Conservation (phyloP, 495 filamentous ascomycete genomes). For the Aspergillus funiculosus region DNA sequence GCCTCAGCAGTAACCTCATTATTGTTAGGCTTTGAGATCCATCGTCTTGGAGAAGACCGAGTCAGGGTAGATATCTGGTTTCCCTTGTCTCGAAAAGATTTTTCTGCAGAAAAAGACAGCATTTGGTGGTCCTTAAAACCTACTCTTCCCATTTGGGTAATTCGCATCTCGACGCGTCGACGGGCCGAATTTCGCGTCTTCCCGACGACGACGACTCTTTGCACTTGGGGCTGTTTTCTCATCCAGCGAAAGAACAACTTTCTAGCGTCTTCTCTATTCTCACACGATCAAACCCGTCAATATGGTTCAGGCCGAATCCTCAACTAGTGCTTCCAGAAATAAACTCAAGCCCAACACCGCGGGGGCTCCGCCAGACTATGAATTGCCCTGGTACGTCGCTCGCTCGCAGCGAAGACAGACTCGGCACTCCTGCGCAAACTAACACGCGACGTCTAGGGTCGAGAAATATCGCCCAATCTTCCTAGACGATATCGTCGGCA, state of each 20-base stretch:
- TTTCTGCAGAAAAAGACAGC: no score
- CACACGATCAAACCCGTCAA: slow-evolving; percentile 5
- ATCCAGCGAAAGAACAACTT: no score
- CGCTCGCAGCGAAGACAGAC: no score
- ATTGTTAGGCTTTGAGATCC: no score
- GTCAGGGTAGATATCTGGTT: no score
- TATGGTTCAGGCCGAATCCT: slow-evolving; percentile 65
- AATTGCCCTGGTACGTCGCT: slow-evolving; percentile 76
- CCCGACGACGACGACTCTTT: slow-evolving; percentile 3
- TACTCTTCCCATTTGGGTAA: slow-evolving; percentile 7
- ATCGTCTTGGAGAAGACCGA: no score
- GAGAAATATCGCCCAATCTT: slow-evolving; percentile 95
- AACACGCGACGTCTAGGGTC: slow-evolving; percentile 62
- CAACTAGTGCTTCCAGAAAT: slow-evolving; percentile 63
- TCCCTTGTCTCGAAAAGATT: no score
- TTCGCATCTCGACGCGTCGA: slow-evolving; percentile 17
- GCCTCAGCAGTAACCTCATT: no score
- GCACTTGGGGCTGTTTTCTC: no score
- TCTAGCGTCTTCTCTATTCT: no score
- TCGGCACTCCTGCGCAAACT: background rate
- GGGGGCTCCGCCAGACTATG: slow-evolving; percentile 61
- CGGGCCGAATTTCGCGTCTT: slow-evolving; percentile 33
- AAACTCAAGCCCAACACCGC: slow-evolving; percentile 58
- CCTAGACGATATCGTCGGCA: slow-evolving; percentile 95
- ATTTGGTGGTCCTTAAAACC: background rate